Base-by-base conservation (phyloP, 129 eudicot genomes). In the Gnaphalium uliginosum region DNA sequence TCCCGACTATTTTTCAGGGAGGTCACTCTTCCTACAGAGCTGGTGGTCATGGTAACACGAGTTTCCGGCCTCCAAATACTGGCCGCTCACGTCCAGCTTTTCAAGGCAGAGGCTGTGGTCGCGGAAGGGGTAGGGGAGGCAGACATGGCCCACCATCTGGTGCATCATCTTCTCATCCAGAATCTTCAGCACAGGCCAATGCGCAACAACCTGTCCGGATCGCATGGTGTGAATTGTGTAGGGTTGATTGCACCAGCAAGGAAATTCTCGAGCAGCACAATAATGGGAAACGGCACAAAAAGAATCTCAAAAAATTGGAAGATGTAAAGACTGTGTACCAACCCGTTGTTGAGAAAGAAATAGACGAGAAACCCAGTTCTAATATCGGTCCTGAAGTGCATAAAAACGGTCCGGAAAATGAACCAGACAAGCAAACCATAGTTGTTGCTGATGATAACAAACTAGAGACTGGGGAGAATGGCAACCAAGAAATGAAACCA, bases 141-240 rank as follows among this genome's bases (percentile, higher is more conserved):
- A 30, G 81, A 41, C 83, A 41, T 41, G 67, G 37, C 51, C 76
- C n/a, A 17, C 73, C 61, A 71, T 48, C 22, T n/a, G 74, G 25
- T 58, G 71, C 84, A 64, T 24, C 82, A 30, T 84, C 85, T 72
- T 46, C 89, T 76, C 67, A 37, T 61, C 76, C 72, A 8, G 76
- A 80, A 75, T 66, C 76, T 70, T 72, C 89, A 61, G 30, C 72
- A 62, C 51, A 75, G 71, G 80, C 54, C 29, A 72, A 54, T 57
- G 43, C 33, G 1, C 81, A 67, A 57, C 80, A 41, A 61, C 74
- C 76, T 73, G 39, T 10, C 30, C 81, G 65, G 54, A 66, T 71
- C 11, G 82, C 79, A 43, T 68, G 86, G 88, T 87, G 91, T 79
- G 91, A 87, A 71, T 30, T 87, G 63, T 87, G 91, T 68, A 61